Percentiles rank a stretch among this genome's conserved stretches.
phyloP scores from a whole-genome alignment of 2,329 filamentous ascomycete species.

The Davidsoniella australis region DNA sequence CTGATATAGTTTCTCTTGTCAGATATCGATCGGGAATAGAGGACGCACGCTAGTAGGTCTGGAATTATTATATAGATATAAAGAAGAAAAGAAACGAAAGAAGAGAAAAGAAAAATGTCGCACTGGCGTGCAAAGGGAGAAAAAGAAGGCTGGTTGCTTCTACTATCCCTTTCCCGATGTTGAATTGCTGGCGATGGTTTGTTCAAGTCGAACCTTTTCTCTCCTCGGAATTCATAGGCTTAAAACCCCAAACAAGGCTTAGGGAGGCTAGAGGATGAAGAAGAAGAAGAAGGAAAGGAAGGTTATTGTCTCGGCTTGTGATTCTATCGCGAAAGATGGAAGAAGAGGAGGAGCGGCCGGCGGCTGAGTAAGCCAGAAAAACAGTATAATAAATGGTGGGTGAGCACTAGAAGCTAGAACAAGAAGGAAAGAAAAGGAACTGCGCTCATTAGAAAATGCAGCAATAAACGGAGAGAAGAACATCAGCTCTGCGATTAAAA shows the following conservation, averaged over 20 bases:
- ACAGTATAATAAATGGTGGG: not conserved
- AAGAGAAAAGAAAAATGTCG: not conserved
- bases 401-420: not conserved
- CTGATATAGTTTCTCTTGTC: no score
- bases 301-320: not conserved
- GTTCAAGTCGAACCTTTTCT: not conserved
- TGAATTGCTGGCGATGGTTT: no score
- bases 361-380: not conserved
- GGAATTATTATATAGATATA: not conserved
- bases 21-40: no score
- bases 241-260: not conserved
- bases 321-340: not conserved
- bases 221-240: not conserved
- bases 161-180: no score
- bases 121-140: not conserved
- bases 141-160: not conserved
- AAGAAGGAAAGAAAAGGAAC: not conserved
- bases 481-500: no score
- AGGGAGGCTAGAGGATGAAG: not conserved
- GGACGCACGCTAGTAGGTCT: not conserved
- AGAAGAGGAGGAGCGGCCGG: not conserved
- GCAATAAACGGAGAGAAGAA: not conserved
- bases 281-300: not conserved
- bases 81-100: not conserved
- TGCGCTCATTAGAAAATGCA: not conserved